phyloP scores from a whole-genome alignment of 2,329 filamentous ascomycete genomes.

The Fusarium graminum region DNA sequence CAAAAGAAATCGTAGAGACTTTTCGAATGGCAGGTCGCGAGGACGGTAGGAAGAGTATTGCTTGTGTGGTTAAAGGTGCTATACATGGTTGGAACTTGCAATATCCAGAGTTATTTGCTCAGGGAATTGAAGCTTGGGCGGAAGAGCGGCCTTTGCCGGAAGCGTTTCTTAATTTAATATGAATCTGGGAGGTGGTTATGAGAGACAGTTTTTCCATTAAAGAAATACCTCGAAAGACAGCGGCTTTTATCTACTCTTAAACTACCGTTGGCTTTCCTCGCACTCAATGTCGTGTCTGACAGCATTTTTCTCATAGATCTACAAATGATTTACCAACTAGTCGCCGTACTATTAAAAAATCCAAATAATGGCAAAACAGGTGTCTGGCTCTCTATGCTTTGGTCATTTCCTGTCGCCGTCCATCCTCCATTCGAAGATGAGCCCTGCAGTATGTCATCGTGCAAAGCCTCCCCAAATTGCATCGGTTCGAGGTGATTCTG shows the following conservation, averaged over 20 bases:
- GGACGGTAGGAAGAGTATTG: not conserved
- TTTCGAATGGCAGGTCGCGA: not conserved
- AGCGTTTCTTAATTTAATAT: conserved; percentile 31
- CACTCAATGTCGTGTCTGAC: too few relatives aligned
- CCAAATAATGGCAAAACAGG: conserved; percentile 20
- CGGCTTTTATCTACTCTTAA: too few relatives aligned
- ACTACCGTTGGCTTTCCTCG: too few relatives aligned
- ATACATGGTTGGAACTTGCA: conserved; percentile 59
- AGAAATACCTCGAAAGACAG: too few relatives aligned
- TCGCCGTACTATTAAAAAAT: conserved; percentile 5
- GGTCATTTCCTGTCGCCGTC: not conserved
- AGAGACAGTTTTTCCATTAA: too few relatives aligned
- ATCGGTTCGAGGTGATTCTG: not conserved
- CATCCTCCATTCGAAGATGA: not conserved
- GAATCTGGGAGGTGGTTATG: too few relatives aligned
- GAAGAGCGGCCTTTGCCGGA: conserved; percentile 46
- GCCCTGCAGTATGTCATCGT: not conserved
- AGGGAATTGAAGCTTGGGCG: conserved; percentile 55
- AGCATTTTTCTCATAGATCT: too few relatives aligned
- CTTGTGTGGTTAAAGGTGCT: conserved; percentile 2
- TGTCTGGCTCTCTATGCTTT: not conserved
- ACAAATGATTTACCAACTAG: not conserved
- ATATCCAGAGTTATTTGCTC: conserved; percentile 56
- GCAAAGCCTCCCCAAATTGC: not conserved
- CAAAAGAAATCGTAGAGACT: conserved; percentile 36